Conservation (phyloP, 306 rosid species). For the Pyrus pyrifolia region DNA sequence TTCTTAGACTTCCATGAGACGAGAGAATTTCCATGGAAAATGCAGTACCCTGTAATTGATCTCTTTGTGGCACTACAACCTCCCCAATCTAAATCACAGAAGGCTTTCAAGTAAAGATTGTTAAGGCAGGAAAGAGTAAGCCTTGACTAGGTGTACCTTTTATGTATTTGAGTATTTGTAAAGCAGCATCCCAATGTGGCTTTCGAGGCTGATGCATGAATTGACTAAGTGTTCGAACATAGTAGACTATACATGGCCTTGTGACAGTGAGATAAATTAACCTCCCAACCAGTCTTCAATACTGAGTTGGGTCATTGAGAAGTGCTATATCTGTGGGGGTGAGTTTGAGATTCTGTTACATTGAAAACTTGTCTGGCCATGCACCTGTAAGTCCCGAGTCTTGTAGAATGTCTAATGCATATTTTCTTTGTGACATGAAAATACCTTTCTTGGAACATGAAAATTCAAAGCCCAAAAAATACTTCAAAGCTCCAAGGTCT, state of each 20-base stretch:
- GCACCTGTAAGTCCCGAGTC: background rate
- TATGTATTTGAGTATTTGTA: background rate
- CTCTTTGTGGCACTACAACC: background rate
- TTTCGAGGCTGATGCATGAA: conserved; percentile 6
- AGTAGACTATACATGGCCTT: background rate
- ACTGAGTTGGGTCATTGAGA: background rate
- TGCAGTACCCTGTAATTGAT: background rate
- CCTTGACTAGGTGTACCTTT: background rate
- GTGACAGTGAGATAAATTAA: background rate
- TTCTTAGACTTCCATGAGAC: background rate
- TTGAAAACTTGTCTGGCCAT: background rate
- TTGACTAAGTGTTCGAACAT: background rate
- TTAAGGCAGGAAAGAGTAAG: background rate
- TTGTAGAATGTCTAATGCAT: background rate
- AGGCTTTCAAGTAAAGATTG: background rate
- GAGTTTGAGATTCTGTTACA: background rate
- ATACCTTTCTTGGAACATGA: background rate
- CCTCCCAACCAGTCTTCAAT: background rate
- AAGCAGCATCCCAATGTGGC: background rate
- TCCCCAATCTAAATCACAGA: background rate
- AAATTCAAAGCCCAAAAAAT: background rate
- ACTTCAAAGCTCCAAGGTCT: background rate
- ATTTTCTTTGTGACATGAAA: background rate
- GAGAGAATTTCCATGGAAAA: background rate
- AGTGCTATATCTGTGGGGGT: conserved; percentile 4